Evolutionary conservation across 2,329 filamentous ascomycete species (phyloP), one percentile per base, ranked within the genome.

Genomic region (Neoascochyta sp.): DNA sequence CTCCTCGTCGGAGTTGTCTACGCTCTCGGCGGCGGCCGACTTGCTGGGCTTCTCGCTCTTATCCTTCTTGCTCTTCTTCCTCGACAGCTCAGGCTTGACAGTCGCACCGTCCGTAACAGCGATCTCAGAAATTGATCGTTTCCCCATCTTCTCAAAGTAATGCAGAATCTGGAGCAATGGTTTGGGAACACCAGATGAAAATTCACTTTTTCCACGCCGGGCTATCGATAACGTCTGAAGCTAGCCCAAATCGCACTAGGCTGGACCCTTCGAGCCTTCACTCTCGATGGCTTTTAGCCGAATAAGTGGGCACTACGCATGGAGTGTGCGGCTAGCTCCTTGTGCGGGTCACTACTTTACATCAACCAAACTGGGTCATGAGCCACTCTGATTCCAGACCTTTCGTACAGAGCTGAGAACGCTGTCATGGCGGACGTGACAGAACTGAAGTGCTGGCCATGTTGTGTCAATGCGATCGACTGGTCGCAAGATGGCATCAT

Each of bases 401-500:
- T n/a, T n/a, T n/a, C n/a, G n/a, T n/a, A n/a, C n/a, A n/a, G n/a
- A n/a, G n/a, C n/a, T n/a, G n/a, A n/a, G n/a, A n/a, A 22, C 9
- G 10, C 21, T n/a, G n/a, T n/a, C 24, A 64, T 64, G 60, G 45
- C 58, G 16, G 54, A 62, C 24, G 50, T 53, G 22, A 60, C 56
- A 17, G 52, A 54, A 32, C 39, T 63, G 12, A 47, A 43, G 14
- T 63, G 70, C 32, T 75, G 68, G 60, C 74, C 76, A 3, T 70
- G 70, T 3, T 70, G 68, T 36, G 55, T 65, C 15, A 62, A 74
- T 43, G 74, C 71, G 27, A 54, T 80, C n/a, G 64, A 68, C 29
- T 81, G 77, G 75, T 80, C 76, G 5, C 55, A 65, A 21, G 75
- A 80, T 43, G 73, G 74, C 24, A 70, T 74, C 27, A 65, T 81